Conservation (phyloP, 495 filamentous ascomycete genomes). For the Tuber borchii region DNA sequence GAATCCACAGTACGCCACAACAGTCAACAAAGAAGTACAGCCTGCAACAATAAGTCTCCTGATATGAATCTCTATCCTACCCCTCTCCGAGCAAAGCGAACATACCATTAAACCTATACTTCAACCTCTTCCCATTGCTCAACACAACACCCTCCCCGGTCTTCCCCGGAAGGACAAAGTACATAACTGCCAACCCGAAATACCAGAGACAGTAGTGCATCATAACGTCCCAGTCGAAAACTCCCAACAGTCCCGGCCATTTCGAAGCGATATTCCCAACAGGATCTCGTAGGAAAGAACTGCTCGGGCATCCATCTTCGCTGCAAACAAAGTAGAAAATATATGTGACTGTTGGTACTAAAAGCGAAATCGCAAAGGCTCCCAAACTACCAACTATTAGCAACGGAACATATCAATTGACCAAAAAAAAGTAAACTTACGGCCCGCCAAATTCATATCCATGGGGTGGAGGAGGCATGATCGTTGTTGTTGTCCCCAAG, state of each 20-base stretch:
- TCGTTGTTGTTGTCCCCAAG: neutral
- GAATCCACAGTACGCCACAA: slow-evolving; percentile 61
- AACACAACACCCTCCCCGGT: slow-evolving; percentile 65
- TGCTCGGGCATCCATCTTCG: slow-evolving; percentile 85
- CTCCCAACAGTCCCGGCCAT: slow-evolving; percentile 48
- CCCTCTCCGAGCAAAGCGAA: slow-evolving; percentile 2
- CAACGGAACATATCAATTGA: slow-evolving; percentile 16
- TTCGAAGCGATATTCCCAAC: slow-evolving; percentile 61
- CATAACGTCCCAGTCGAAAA: slow-evolving; percentile 55
- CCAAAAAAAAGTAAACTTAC: slow-evolving; percentile 53
- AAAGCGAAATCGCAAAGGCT: slow-evolving; percentile 64
- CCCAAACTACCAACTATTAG: slow-evolving; percentile 56
- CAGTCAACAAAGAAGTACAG: slow-evolving; percentile 68
- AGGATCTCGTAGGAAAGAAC: slow-evolving; percentile 70
- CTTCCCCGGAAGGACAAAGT: slow-evolving; percentile 70
- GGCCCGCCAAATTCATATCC: slow-evolving; percentile 81
- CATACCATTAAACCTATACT: slow-evolving; percentile 85
- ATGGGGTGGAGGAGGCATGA: slow-evolving; percentile 32
- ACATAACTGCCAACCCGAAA: slow-evolving; percentile 63
- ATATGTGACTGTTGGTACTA: slow-evolving; percentile 69
- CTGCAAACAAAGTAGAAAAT: slow-evolving; percentile 78
- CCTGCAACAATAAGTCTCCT: slow-evolving; percentile 45
- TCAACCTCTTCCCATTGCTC: slow-evolving; percentile 63
- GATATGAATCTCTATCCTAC: slow-evolving; percentile 14
- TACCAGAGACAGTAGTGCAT: slow-evolving; percentile 72